These are phyloP conservation scores for Apophysomyces variabilis DNA, from an alignment of 371 early-diverging fungal genomes.

Conservation along the genomic window DNA sequence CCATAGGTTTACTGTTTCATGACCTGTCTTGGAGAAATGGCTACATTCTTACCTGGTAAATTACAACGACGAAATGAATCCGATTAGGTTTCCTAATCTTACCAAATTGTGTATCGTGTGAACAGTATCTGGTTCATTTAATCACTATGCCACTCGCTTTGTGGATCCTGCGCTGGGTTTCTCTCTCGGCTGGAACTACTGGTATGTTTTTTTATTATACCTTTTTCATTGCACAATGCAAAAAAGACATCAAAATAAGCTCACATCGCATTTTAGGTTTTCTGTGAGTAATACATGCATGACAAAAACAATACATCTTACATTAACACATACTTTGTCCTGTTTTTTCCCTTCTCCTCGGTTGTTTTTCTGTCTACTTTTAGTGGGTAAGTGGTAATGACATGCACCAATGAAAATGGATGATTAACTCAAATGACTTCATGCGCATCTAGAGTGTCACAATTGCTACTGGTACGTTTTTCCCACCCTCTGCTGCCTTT, in stretches of 20 bases:
- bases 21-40: constrained; percentile 84
- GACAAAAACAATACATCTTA: too few relatives aligned
- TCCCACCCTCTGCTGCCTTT: background rate
- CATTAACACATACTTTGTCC: background rate
- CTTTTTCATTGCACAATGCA: constrained; percentile 24
- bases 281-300: constrained; percentile 21
- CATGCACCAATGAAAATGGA: background rate
- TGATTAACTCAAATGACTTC: constrained; percentile 35
- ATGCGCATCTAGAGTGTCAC: constrained; percentile 78
- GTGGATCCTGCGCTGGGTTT: constrained; percentile 84
- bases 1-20: constrained; percentile 68
- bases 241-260: background rate
- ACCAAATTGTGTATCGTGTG: background rate
- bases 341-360: constrained; percentile 3
- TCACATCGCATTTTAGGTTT: constrained; percentile 22
- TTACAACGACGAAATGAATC: too few relatives aligned
- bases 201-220: constrained; percentile 55
- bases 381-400: constrained; percentile 28
- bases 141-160: constrained; percentile 82
- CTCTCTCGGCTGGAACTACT: constrained; percentile 87
- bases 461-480: constrained; percentile 34
- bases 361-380: constrained; percentile 1
- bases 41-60: constrained; percentile 73
- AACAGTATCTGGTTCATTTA: constrained; percentile 80
- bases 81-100: too few relatives aligned